These are phyloP conservation scores for Lodderomyces pseudojiufengensis DNA, from an alignment of 1,139 yeast genomes.

Conservation along the genomic window DNA sequence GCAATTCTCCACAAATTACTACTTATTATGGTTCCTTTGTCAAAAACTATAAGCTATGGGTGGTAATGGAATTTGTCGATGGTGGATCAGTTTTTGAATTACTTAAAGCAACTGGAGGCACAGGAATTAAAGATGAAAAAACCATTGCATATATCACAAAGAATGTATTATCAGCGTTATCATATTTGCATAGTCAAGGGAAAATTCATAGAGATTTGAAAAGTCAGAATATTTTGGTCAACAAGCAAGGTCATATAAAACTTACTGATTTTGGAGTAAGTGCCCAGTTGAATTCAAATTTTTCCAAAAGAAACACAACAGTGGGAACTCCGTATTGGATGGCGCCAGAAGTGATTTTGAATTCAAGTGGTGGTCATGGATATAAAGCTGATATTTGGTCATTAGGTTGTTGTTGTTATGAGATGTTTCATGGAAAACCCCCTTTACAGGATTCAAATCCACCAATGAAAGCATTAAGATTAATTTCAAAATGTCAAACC, in stretches of 20 bases:
- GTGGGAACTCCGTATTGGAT: constrained; percentile 99
- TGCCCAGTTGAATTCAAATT: constrained; percentile 74
- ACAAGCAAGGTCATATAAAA: constrained; percentile 71
- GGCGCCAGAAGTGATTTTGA: constrained; percentile 95
- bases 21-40: constrained; percentile 78
- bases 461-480: constrained; percentile 74
- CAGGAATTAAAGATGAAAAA: constrained; percentile 28
- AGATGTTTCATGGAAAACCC: constrained; percentile 78
- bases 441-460: constrained; percentile 66
- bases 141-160: constrained; percentile 55
- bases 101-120: constrained; percentile 52
- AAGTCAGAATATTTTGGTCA: constrained; percentile 77
- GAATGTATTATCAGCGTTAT: constrained; percentile 64
- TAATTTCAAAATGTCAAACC: constrained; percentile 38
- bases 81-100: constrained; percentile 82
- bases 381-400: constrained; percentile 96
- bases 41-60: constrained; percentile 77
- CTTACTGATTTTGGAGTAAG: constrained; percentile 97
- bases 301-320: constrained; percentile 79
- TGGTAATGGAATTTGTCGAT: constrained; percentile 77
- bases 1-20: constrained; percentile 64
- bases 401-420: constrained; percentile 85
- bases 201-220: constrained; percentile 86
- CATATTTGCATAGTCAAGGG: constrained; percentile 70
- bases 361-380: constrained; percentile 72